Conservation (phyloP, 2,329 filamentous ascomycete species). For the Talaromyces sp. region DNA sequence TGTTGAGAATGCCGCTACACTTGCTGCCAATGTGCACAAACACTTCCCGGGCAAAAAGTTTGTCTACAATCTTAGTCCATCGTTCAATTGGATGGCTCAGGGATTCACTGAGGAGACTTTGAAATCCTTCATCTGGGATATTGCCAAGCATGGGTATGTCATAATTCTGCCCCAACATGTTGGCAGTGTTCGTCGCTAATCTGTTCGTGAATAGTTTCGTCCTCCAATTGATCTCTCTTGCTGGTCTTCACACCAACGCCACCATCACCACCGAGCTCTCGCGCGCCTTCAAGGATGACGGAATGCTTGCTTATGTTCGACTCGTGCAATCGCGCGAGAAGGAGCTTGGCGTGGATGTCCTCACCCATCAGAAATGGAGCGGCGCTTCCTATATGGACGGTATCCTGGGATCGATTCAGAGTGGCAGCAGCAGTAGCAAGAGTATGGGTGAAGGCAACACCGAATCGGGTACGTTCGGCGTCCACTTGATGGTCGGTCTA, state of each 20-base stretch:
- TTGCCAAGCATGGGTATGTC: slow-evolving; percentile 77
- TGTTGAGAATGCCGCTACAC: slow-evolving; percentile 69
- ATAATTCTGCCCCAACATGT: no score
- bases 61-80: slow-evolving; percentile 93
- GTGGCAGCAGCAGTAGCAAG: slow-evolving; percentile 80
- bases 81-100: slow-evolving; percentile 98
- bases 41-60: slow-evolving; percentile 75
- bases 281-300: slow-evolving; percentile 77
- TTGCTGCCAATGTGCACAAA: slow-evolving; percentile 71
- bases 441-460: slow-evolving; percentile 96
- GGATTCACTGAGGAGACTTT: slow-evolving; percentile 80
- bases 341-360: slow-evolving; percentile 83
- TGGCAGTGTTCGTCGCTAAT: background rate
- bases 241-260: slow-evolving; percentile 61
- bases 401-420: slow-evolving; percentile 84
- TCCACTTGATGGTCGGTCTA: background rate
- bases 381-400: slow-evolving; percentile 77
- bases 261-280: slow-evolving; percentile 71
- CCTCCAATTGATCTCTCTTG: slow-evolving; percentile 61
- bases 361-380: slow-evolving; percentile 84
- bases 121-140: slow-evolving; percentile 92
- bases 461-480: slow-evolving; percentile 50
- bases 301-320: slow-evolving; percentile 97
- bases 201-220: slow-evolving; percentile 49
- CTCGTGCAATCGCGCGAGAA: slow-evolving; percentile 86